These are phyloP conservation scores for Termitomyces sp. DNA, from an alignment of 1,284 basidiomycete species.

Conservation along the genomic window DNA sequence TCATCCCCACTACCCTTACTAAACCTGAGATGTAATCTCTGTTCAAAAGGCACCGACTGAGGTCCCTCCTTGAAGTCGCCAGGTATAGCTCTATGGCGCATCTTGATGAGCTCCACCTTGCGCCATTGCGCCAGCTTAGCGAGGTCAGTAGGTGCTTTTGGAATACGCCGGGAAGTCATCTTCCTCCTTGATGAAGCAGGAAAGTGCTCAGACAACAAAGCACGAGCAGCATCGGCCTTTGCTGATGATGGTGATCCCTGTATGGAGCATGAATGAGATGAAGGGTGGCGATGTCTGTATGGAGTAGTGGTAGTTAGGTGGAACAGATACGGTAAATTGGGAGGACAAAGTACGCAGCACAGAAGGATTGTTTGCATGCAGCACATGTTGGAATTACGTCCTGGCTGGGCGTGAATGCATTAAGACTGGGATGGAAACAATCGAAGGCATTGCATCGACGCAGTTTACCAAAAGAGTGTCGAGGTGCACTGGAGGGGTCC, in stretches of 20 bases:
- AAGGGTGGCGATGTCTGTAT: conserved; percentile 54
- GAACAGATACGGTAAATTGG: neutral
- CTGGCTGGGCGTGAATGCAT: conserved; percentile 30
- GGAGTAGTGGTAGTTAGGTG: conserved; percentile 9
- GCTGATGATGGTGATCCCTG: conserved; percentile 13
- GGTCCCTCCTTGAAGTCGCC: conserved; percentile 52
- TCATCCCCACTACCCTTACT: conserved; percentile 24
- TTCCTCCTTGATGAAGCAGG: conserved; percentile 23
- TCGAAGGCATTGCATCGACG: conserved; percentile 43
- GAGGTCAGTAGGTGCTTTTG: conserved; percentile 41
- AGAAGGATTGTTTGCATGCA: conserved; percentile 55
- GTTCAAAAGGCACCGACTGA: conserved; percentile 39
- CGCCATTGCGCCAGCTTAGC: conserved; percentile 49
- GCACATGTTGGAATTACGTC: conserved; percentile 36
- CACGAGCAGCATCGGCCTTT: conserved; percentile 47
- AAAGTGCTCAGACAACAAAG: conserved; percentile 54
- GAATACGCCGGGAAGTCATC: conserved; percentile 20
- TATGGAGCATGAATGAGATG: conserved; percentile 45
- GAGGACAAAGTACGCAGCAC: conserved; percentile 43
- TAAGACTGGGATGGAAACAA: conserved; percentile 54
- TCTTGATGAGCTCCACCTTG: conserved; percentile 64
- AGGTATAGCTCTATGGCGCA: conserved; percentile 63
- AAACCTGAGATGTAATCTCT: conserved; percentile 55
- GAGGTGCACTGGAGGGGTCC: neutral
- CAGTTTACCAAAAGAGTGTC: conserved; percentile 25